These are phyloP conservation scores for Kurtzmaniella quercitrusa DNA, from an alignment of 1,139 yeast genomes.

Conservation along the genomic window DNA sequence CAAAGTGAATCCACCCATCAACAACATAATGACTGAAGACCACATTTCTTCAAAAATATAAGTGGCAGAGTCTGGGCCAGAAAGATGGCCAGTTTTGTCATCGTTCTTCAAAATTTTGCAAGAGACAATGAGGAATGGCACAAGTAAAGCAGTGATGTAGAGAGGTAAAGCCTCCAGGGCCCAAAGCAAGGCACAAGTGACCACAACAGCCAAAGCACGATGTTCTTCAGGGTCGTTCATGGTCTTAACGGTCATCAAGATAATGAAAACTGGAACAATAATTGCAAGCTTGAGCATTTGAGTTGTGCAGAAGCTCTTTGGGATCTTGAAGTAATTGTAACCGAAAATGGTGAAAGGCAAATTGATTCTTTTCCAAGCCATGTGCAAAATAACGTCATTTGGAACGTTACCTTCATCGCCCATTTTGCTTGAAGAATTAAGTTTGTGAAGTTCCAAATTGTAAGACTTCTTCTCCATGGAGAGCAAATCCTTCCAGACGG, in stretches of 20 bases:
- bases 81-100: slow-evolving; percentile 48
- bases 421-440: slow-evolving; percentile 23
- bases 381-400: slow-evolving; percentile 20
- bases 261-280: slow-evolving; percentile 41
- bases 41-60: slow-evolving; percentile 85
- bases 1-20: slow-evolving; percentile 88
- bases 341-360: slow-evolving; percentile 20
- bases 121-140: slow-evolving; percentile 76
- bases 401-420: slow-evolving; percentile 27
- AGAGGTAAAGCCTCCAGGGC: slow-evolving; percentile 91
- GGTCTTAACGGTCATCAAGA: slow-evolving; percentile 54
- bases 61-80: slow-evolving; percentile 66
- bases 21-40: slow-evolving; percentile 86
- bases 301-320: slow-evolving; percentile 27
- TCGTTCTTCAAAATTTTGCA: slow-evolving; percentile 64
- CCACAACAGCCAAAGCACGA: slow-evolving; percentile 78
- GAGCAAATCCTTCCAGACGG: slow-evolving; percentile 95
- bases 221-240: slow-evolving; percentile 63
- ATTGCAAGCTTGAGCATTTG: slow-evolving; percentile 43
- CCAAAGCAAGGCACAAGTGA: slow-evolving; percentile 81
- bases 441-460: slow-evolving; percentile 28
- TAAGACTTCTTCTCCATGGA: slow-evolving; percentile 67
- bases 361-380: slow-evolving; percentile 18
- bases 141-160: slow-evolving; percentile 75
- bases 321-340: slow-evolving; percentile 18